Evolutionary conservation across 1,284 basidiomycete species (phyloP).

Genomic region (Mycocalia duriaeana): DNA sequence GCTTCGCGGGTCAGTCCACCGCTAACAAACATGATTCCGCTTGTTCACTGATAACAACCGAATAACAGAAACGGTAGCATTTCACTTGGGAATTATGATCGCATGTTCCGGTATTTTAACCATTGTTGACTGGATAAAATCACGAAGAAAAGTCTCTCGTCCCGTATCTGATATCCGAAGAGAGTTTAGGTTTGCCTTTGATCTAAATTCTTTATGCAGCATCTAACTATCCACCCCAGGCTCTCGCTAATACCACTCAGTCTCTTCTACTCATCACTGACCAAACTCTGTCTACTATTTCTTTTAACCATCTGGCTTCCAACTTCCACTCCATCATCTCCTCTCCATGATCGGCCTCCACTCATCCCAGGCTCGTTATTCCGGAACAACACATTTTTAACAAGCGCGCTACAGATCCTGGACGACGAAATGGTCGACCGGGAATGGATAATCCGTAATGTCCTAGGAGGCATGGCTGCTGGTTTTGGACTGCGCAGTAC

Average conservation of each 20-base stretch:
- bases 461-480: constrained; percentile 80
- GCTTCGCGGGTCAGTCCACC: constrained; percentile 44
- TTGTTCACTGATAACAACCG: neutral
- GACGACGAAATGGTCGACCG: constrained; percentile 71
- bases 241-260: constrained; percentile 75
- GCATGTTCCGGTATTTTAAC: constrained; percentile 50
- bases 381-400: constrained; percentile 25
- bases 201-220: neutral
- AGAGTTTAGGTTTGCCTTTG: constrained; percentile 44
- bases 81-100: constrained; percentile 61
- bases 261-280: constrained; percentile 81
- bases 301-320: constrained; percentile 81
- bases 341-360: constrained; percentile 8
- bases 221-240: constrained; percentile 30
- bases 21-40: neutral
- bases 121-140: constrained; percentile 31
- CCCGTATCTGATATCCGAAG: constrained; percentile 47
- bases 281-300: constrained; percentile 81
- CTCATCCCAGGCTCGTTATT: constrained; percentile 14
- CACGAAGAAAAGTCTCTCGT: constrained; percentile 20
- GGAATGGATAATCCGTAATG: constrained; percentile 81
- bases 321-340: constrained; percentile 22
- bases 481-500: constrained; percentile 45
- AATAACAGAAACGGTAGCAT: constrained; percentile 62
- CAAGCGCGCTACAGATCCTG: constrained; percentile 40